These are phyloP conservation scores for Penicillium sp. DNA, from an alignment of 2,329 filamentous ascomycete genomes.

Conservation along the genomic window DNA sequence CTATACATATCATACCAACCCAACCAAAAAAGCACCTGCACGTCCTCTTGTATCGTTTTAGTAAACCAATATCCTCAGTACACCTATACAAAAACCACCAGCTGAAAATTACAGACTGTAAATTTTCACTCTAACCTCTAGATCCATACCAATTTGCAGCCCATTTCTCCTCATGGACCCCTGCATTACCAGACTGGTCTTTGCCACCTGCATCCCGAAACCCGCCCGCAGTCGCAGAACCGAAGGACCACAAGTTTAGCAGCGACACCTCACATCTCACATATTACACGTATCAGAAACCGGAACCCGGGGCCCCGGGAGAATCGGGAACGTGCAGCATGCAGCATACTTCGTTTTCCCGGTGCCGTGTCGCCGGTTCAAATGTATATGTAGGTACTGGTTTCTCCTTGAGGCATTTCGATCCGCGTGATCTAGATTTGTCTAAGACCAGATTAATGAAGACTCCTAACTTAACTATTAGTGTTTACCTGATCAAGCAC, in stretches of 20 bases:
- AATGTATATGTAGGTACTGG: not conserved
- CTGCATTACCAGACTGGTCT: not conserved
- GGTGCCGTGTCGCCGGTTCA: not conserved
- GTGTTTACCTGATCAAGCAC: too few relatives aligned
- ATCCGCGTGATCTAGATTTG: not conserved
- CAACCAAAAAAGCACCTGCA: not conserved
- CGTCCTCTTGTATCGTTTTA: not conserved
- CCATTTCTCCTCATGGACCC: not conserved
- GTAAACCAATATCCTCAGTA: not conserved
- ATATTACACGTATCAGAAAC: not conserved
- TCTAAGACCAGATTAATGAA: not conserved
- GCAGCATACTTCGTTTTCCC: not conserved
- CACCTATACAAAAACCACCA: not conserved
- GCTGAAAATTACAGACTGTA: not conserved
- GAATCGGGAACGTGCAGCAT: not conserved
- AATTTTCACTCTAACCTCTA: not conserved
- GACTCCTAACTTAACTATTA: too few relatives aligned
- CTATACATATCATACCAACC: too few relatives aligned
- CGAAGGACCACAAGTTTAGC: not conserved
- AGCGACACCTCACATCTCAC: not conserved
- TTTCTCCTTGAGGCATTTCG: too few relatives aligned
- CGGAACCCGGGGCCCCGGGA: not conserved
- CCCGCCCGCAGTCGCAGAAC: not conserved
- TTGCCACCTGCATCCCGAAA: not conserved
- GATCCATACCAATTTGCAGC: not conserved